phyloP scores from a whole-genome alignment of 805 yeast species.

The Yamadazyma sp. region DNA sequence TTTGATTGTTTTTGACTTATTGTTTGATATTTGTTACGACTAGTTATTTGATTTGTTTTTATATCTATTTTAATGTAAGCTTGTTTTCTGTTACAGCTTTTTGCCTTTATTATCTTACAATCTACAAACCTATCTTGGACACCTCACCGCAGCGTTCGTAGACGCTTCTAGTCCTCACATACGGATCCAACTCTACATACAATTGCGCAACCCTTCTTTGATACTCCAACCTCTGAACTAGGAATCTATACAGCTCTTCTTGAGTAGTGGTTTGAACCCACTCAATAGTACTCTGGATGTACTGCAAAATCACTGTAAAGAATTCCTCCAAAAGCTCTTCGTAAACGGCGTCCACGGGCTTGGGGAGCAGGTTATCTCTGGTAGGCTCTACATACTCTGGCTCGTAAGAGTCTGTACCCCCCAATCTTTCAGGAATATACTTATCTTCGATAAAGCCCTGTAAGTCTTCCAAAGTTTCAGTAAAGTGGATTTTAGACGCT shows the following conservation, averaged over 20 bases:
- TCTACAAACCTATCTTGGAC: conserved; percentile 7
- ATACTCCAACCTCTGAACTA: conserved; percentile 52
- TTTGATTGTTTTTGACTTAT: no score
- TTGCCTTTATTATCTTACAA: no score
- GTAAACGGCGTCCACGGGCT: conserved; percentile 31
- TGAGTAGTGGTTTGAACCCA: conserved; percentile 68
- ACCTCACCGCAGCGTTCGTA: conserved; percentile 67
- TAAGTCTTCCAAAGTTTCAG: conserved; percentile 65
- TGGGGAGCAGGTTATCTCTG: conserved; percentile 42
- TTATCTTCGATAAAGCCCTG: conserved; percentile 54
- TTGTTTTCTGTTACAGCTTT: no score
- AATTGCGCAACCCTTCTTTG: conserved; percentile 55
- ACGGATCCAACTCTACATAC: conserved; percentile 72
- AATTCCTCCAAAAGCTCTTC: conserved; percentile 40
- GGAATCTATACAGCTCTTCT: conserved; percentile 44
- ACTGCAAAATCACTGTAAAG: conserved; percentile 29
- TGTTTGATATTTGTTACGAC: no score
- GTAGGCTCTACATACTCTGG: conserved; percentile 58
- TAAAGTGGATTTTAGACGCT: conserved; percentile 81
- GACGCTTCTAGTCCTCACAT: conserved; percentile 68
- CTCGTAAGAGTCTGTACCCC: conserved; percentile 64
- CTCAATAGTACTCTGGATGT: conserved; percentile 59
- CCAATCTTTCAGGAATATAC: conserved; percentile 64
- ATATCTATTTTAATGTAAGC: no score
- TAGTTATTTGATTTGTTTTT: no score